These are phyloP conservation scores for Bjerkandera adusta DNA, from an alignment of 1,284 basidiomycete species.

Conservation along the genomic window DNA sequence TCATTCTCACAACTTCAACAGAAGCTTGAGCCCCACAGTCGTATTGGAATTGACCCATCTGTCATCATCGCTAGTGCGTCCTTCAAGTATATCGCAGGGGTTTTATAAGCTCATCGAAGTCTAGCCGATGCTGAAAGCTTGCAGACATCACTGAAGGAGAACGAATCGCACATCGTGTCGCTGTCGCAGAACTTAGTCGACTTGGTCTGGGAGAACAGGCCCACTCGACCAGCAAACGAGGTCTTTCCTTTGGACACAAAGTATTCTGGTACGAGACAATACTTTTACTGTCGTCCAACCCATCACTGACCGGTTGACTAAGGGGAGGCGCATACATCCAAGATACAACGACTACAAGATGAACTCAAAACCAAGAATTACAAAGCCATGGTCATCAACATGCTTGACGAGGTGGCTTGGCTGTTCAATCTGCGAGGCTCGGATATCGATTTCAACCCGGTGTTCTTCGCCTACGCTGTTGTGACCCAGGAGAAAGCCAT, in stretches of 20 bases:
- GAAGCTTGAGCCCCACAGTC: constrained; percentile 60
- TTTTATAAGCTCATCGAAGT: background rate
- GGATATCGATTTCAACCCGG: constrained; percentile 95
- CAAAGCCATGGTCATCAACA: constrained; percentile 71
- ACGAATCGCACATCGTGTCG: constrained; percentile 61
- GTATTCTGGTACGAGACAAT: constrained; percentile 50
- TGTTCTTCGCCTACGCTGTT: constrained; percentile 93
- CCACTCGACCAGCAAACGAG: constrained; percentile 66
- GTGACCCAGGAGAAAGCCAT: constrained; percentile 66
- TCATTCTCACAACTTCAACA: constrained; percentile 26
- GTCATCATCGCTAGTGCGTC: constrained; percentile 64
- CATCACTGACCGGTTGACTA: background rate
- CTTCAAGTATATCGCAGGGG: constrained; percentile 11
- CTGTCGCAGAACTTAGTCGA: constrained; percentile 80
- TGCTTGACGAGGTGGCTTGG: constrained; percentile 93
- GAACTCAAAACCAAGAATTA: constrained; percentile 65
- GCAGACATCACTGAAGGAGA: constrained; percentile 47
- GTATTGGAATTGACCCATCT: constrained; percentile 82
- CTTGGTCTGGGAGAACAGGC: constrained; percentile 75
- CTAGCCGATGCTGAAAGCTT: constrained; percentile 62
- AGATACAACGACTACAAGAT: constrained; percentile 66
- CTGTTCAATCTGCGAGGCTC: constrained; percentile 91
- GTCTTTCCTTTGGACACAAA: constrained; percentile 73
- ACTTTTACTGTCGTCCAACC: background rate
- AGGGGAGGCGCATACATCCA: constrained; percentile 67